Evolutionary conservation across 1,139 yeast genomes (phyloP), one percentile per base, ranked within the genome.

Genomic region (Tardiomyces blankii): DNA sequence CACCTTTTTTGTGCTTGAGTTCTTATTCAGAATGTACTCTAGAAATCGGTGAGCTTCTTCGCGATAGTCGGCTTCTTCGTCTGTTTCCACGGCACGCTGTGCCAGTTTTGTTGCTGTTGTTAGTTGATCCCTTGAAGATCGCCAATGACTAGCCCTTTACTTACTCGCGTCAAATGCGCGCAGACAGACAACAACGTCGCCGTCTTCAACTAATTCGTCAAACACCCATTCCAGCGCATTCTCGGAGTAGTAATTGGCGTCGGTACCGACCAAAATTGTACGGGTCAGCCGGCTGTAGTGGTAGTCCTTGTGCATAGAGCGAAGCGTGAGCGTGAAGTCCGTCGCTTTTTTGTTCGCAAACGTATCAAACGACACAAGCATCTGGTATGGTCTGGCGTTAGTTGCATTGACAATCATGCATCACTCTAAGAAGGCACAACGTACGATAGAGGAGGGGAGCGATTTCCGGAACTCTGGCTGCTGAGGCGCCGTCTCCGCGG

Each of bases 171-270:
- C 80, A 39, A 81, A 61, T 1, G 78, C 87, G 48, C 79, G 74
- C 18, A 81, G 59, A 39, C 82, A 73, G 3, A 81, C 72, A 13
- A 81, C 64, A 19, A 82, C 80, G 58, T 81, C 88, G 12, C 84
- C 84, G 55, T 79, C 75, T 33, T 73, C 71, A 12, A 75, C 69
- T 67, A 81, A 69, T 54, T 81, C 82, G 47, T 78, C 81, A 48
- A 82, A 67, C 9, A 81, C 65, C 88, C 88, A 82, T 49, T 72
- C 77, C 25, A 81, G 65, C 1, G 87, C 86, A 43, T 70, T 69
- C 25, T 75, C 63, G 9, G 83, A 76, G 55, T 78, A 80, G 25
- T 64, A 63, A 51, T 78, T 80, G 41, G 72, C 72, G 57, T 78
- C 80, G 52, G 70, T 78, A 1, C 86, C 87, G 23, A 80, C 72